phyloP scores from a whole-genome alignment of 2,329 filamentous ascomycete genomes.

The Curvularia lunata region DNA sequence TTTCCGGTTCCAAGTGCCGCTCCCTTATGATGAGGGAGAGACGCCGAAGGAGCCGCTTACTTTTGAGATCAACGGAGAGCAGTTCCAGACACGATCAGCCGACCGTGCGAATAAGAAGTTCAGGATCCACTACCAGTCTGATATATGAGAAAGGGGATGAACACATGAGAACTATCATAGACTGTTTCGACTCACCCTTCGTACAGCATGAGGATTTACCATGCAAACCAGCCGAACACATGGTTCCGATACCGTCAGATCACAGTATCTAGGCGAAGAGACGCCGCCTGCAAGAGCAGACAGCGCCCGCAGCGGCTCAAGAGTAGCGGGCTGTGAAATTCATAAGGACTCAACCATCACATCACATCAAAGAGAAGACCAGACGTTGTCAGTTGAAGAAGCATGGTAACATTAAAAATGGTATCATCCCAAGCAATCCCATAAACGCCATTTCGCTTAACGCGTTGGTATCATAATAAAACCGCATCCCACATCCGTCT shows the following conservation, averaged over 20 bases:
- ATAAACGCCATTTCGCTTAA: constrained; percentile 21
- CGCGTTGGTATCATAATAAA: constrained; percentile 26
- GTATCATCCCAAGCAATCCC: constrained; percentile 15
- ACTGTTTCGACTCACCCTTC: not conserved
- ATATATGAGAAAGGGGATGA: constrained; percentile 63
- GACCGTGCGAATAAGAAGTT: constrained; percentile 92
- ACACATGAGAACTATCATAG: not conserved
- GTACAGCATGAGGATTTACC: not conserved
- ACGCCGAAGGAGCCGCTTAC: constrained; percentile 60
- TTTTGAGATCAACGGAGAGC: constrained; percentile 87
- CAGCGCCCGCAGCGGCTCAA: not conserved
- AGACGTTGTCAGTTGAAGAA: not conserved
- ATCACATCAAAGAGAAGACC: not conserved
- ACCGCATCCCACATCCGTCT: not conserved
- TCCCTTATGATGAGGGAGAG: constrained; percentile 37
- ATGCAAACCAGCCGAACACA: not conserved
- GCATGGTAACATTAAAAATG: constrained; percentile 8
- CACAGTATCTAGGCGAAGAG: not conserved
- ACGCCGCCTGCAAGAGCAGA: not conserved
- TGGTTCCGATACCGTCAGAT: not conserved
- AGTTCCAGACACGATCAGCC: constrained; percentile 80
- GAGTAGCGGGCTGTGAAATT: not conserved
- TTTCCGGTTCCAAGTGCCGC: constrained; percentile 76
- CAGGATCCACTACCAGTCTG: constrained; percentile 79
- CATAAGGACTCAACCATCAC: too few relatives aligned